Percentiles rank a stretch among this genome's conserved stretches.
These are phyloP conservation scores for Chrysoporthe puriensis DNA, from an alignment of 2,329 filamentous ascomycete species.

Conservation along the genomic window DNA sequence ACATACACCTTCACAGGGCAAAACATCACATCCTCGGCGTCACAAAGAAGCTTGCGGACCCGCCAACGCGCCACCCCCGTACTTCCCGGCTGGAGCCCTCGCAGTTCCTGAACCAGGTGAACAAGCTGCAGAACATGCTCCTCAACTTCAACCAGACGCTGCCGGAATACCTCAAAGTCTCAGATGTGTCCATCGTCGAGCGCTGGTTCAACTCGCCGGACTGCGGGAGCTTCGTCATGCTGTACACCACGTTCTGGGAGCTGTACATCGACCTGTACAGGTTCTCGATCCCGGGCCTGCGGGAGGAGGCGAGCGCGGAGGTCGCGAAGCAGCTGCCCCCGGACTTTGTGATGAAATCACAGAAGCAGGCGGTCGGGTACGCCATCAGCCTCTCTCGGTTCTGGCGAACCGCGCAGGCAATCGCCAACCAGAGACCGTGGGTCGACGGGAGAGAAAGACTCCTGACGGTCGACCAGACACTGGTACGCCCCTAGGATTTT, in stretches of 20 bases:
- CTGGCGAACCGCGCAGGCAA: conserved; percentile 39
- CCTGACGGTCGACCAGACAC: conserved; percentile 29
- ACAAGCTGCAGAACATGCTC: conserved; percentile 42
- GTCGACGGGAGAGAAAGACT: conserved; percentile 24
- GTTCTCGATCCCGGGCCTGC: conserved; percentile 42
- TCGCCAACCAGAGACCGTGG: conserved; percentile 35
- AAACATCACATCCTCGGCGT: conserved; percentile 42
- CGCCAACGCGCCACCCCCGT: conserved; percentile 32
- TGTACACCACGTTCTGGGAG: conserved; percentile 42
- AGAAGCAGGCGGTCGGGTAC: conserved; percentile 45
- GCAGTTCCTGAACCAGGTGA: conserved; percentile 43
- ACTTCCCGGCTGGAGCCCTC: conserved; percentile 39
- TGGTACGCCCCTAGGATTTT: conserved; percentile 16
- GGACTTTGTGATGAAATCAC: conserved; percentile 42
- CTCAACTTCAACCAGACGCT: conserved; percentile 42
- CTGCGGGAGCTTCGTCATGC: conserved; percentile 41
- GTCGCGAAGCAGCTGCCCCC: conserved; percentile 40
- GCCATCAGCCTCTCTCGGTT: conserved; percentile 43
- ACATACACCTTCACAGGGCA: conserved; percentile 42
- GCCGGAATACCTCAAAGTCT: conserved; percentile 40
- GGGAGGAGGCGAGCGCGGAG: conserved; percentile 39
- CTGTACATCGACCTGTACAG: conserved; percentile 46
- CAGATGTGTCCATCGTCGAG: conserved; percentile 38
- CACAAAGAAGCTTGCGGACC: conserved; percentile 27
- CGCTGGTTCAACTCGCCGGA: conserved; percentile 39